Evolutionary conservation across 306 rosid genomes (phyloP).

Genomic region (Corylus avellana): DNA sequence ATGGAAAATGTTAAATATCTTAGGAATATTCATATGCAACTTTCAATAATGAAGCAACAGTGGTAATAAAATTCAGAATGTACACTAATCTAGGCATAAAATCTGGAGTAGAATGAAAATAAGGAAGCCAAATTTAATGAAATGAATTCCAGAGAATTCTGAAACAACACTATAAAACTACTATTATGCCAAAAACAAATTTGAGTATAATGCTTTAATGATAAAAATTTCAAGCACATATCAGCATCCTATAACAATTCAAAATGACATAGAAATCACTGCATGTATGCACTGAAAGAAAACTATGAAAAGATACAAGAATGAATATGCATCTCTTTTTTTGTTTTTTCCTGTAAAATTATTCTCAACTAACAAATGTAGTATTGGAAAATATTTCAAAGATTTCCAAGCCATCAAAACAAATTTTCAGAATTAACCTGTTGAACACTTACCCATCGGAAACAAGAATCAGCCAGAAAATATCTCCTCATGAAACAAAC

Average conservation of each 20-base stretch:
- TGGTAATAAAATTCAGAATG: not conserved
- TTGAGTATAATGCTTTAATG: not conserved
- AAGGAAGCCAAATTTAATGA: not conserved
- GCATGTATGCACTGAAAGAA: not conserved
- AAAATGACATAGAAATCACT: not conserved
- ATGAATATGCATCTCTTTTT: not conserved
- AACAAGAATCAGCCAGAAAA: slow-evolving; percentile 9
- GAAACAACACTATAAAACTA: not conserved
- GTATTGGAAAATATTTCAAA: not conserved
- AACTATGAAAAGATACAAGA: not conserved
- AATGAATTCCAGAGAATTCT: not conserved
- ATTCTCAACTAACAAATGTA: not conserved
- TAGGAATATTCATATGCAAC: not conserved
- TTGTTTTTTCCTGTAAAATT: not conserved
- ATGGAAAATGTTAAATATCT: not conserved
- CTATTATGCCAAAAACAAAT: not conserved
- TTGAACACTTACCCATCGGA: not conserved
- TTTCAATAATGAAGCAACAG: not conserved
- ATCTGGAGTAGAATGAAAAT: not conserved
- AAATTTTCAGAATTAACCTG: not conserved
- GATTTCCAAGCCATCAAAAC: not conserved
- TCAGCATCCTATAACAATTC: not conserved
- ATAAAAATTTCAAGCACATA: not conserved
- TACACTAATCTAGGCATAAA: not conserved
- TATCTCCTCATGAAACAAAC: not conserved